Evolutionary conservation across 331 rosid genomes (phyloP).

Genomic region (Spiraea crenata): DNA sequence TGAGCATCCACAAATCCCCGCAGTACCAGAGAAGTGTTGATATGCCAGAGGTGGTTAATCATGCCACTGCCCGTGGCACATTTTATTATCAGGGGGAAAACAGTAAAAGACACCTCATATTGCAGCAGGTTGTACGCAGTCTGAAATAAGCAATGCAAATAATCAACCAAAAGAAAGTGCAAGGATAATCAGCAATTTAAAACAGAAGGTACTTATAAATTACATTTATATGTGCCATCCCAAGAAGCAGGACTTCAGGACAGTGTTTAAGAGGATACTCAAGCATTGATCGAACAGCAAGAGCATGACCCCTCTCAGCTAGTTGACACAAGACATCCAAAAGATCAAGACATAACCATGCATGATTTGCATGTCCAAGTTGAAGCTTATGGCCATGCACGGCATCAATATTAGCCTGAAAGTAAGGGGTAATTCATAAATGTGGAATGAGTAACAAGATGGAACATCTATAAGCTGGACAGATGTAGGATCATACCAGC

Average conservation of each 20-base stretch:
- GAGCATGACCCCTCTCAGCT: constrained; percentile 94
- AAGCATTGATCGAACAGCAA: constrained; percentile 68
- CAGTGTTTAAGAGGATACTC: constrained; percentile 86
- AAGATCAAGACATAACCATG: constrained; percentile 86
- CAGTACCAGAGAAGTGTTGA: constrained; percentile 64
- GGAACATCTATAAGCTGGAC: constrained; percentile 15
- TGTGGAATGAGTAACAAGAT: not conserved
- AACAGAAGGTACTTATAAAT: constrained; percentile 5
- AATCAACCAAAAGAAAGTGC: constrained; percentile 15
- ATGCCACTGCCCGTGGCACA: constrained; percentile 52
- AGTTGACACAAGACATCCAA: constrained; percentile 76
- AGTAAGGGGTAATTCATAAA: constrained; percentile 11
- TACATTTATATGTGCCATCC: constrained; percentile 82
- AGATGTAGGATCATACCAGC: constrained; percentile 53
- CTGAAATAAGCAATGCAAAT: constrained; percentile 49
- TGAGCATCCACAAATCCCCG: constrained; percentile 70
- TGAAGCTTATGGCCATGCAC: constrained; percentile 74
- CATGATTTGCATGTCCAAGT: constrained; percentile 77
- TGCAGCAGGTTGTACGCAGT: constrained; percentile 90
- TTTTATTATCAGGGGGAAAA: constrained; percentile 67
- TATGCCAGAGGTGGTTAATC: constrained; percentile 80
- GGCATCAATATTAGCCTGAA: constrained; percentile 72
- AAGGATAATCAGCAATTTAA: not conserved
- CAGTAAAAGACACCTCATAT: constrained; percentile 62
- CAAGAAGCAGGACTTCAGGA: constrained; percentile 91